A percentile compares a stretch with the other conserved stretches of the same genome.
Evolutionary conservation across 192 early-diverging fungal species (phyloP).

Genomic region (Phlyctochytrium arcticum): DNA sequence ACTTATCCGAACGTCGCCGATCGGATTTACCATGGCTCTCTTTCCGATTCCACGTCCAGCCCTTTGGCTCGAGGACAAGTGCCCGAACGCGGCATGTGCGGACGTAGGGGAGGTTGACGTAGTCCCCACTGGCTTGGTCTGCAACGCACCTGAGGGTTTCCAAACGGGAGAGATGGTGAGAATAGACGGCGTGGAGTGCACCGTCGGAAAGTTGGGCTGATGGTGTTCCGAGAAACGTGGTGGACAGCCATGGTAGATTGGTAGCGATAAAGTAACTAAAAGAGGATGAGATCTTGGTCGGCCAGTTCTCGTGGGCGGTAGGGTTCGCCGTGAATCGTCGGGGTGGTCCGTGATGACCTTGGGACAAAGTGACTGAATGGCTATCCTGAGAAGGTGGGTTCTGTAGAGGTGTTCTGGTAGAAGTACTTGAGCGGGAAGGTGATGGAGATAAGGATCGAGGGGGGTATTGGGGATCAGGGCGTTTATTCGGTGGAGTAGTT

Average conservation of each 20-base stretch:
- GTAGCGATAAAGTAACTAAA: conserved; percentile 48
- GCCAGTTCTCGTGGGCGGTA: conserved; percentile 14
- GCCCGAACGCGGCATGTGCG: conserved; percentile 45
- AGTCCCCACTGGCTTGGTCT: conserved; percentile 36
- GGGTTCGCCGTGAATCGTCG: conserved; percentile 15
- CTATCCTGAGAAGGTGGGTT: too few species aligned
- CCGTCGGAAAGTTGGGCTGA: conserved; percentile 50
- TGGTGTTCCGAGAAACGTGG: conserved; percentile 47
- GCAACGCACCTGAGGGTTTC: conserved; percentile 40
- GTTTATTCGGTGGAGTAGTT: not conserved
- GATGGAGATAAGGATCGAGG: not conserved
- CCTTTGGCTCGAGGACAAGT: conserved; percentile 53
- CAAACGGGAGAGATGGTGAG: conserved; percentile 37
- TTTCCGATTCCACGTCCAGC: conserved; percentile 8
- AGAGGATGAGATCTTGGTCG: conserved; percentile 3
- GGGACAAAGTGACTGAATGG: too few species aligned
- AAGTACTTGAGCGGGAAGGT: not conserved
- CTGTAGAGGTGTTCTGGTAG: too few species aligned
- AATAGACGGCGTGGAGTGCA: conserved; percentile 46
- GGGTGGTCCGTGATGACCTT: conserved; percentile 25
- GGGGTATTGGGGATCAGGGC: not conserved
- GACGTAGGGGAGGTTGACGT: conserved; percentile 43
- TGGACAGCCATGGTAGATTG: conserved; percentile 60
- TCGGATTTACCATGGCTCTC: not conserved
- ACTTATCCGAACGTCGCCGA: not conserved